Conservation (phyloP, 495 filamentous ascomycete genomes). For the Parathielavia hyrcaniae region DNA sequence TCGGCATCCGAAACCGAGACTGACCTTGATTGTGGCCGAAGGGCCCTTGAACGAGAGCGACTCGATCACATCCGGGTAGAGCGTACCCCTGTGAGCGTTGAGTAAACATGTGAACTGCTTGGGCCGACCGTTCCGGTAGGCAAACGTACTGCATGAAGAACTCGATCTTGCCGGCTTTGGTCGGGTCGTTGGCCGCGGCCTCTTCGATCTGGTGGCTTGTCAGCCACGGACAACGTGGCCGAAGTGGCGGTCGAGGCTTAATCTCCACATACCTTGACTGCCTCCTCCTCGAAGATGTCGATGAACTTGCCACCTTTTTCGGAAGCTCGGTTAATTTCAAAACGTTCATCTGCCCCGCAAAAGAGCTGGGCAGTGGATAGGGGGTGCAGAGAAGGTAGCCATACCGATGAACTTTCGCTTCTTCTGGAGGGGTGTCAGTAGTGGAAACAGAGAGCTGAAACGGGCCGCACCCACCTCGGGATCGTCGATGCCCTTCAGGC, state of each 20-base stretch:
- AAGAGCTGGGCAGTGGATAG: background rate
- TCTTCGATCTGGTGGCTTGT: constrained; percentile 50
- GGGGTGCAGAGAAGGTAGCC: background rate
- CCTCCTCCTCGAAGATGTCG: constrained; percentile 79
- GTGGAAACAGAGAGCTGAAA: background rate
- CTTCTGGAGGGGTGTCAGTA: constrained; percentile 33
- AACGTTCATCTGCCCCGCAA: background rate
- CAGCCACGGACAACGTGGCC: background rate
- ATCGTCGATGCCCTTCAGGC: constrained; percentile 68
- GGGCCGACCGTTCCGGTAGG: background rate
- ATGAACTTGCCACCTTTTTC: constrained; percentile 52
- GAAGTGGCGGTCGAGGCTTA: background rate
- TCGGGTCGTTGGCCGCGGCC: constrained; percentile 53
- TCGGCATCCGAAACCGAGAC: background rate
- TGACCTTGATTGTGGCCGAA: constrained; percentile 65
- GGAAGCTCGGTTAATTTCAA: constrained; percentile 16
- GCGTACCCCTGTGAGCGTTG: constrained; percentile 18
- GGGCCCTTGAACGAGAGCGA: constrained; percentile 78
- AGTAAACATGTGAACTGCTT: constrained; percentile 5
- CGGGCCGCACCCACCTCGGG: constrained; percentile 51
- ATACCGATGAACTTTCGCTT: constrained; percentile 88
- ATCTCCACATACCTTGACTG: constrained; percentile 44
- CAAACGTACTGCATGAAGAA: constrained; percentile 28
- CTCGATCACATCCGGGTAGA: constrained; percentile 66
- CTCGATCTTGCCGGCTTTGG: constrained; percentile 33